A percentile compares a stretch with the other conserved stretches of the same genome.
phyloP scores from a whole-genome alignment of 2,329 filamentous ascomycete genomes.

The Ilyonectria sp. region DNA sequence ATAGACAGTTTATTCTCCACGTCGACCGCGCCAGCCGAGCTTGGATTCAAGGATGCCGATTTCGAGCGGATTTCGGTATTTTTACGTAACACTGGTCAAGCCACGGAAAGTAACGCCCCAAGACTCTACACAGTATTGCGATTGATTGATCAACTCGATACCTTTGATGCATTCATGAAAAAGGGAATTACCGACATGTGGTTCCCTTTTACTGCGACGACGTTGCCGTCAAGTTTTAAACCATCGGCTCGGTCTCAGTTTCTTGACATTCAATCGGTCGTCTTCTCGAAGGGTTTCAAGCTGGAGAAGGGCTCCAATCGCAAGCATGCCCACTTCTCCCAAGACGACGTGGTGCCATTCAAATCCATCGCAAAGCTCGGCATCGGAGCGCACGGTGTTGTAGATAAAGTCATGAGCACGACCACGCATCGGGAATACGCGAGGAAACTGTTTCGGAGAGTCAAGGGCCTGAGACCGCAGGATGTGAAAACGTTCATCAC shows the following conservation, averaged over 20 bases:
- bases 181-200: constrained; percentile 1
- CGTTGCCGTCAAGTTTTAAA: neutral
- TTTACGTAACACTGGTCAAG: neutral
- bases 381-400: neutral
- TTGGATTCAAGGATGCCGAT: neutral
- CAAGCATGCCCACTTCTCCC: constrained; percentile 2
- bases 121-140: constrained; percentile 9
- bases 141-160: constrained; percentile 1
- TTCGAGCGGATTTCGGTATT: neutral
- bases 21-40: neutral
- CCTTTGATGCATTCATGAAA: neutral
- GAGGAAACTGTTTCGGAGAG: neutral
- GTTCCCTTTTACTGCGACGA: neutral
- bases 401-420: constrained; percentile 11
- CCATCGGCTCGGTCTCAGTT: neutral
- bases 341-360: constrained; percentile 2
- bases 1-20: neutral
- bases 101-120: neutral
- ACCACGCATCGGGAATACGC: constrained; percentile 2
- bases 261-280: neutral
- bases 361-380: neutral
- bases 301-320: neutral
- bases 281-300: constrained; percentile 4
- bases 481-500: constrained; percentile 5
- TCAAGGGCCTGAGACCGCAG: neutral